Base-by-base conservation (phyloP, 192 early-diverging fungal genomes). In the Dissophora globulifera region DNA sequence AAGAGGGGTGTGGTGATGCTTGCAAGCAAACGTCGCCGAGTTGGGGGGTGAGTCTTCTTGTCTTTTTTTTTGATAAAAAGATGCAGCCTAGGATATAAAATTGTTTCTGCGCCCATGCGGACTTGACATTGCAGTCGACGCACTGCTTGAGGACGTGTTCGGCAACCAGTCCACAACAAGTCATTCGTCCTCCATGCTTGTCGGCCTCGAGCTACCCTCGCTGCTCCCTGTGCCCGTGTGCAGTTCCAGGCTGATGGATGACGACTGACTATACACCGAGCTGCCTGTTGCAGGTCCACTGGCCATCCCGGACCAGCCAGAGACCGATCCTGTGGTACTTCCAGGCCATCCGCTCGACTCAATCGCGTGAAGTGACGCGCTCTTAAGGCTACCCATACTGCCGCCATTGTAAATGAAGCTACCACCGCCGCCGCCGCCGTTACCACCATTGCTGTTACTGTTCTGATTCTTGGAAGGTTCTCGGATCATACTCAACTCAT, bases 401-500 rank as follows among this genome's bases (percentile, higher is more conserved):
- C 35, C 16, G 26, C 23, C 22, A 10, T 58, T 23, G 35, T 38
- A 45, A 40, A 10, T 40, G 8, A 13, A 40, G 8, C 49, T 26
- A 26, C 26, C 16, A 33, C 20, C 26, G 17, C 51, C 26, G 19
- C 27, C 26, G 30, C 6, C 5, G n/a, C 29, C 19, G 29, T 19
- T n/a, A 17, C 27, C 25, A 3, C 40, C 9, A 32, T 7, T 54
- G 22, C 16, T 11, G 31, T 41, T 43, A 43, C 27, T 42, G 42
- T 35, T 61, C 55, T 69, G 78, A 11, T 67, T 40, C 55, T 80
- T 80, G 30, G 78, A 54, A 4, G 90, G 88, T 50, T 93, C 91
- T 9, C 91, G 78, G 31, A 78, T 50, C 23, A 76, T 59, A 35
- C 88, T 90, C 40, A 93, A 62, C 53, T 90, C 90, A 62, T 93